Conservation (phyloP, 305 asterid species). For the Fraxinus nigra region DNA sequence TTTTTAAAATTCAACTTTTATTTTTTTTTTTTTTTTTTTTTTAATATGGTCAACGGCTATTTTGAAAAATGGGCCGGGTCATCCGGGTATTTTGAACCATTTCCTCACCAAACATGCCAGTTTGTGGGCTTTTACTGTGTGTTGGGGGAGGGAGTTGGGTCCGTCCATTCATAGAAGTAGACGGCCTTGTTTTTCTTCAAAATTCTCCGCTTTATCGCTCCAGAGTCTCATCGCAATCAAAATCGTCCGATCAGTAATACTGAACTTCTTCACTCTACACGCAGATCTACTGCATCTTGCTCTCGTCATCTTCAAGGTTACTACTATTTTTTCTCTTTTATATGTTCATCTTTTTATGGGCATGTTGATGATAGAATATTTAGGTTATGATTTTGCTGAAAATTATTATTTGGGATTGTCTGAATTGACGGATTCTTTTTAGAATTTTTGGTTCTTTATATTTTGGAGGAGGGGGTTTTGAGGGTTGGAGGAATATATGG, state of each 20-base stretch:
- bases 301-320: neutral
- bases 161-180: neutral
- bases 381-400: neutral
- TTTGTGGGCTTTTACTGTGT: neutral
- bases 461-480: neutral
- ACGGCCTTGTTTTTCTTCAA: neutral
- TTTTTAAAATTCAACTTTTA: no score
- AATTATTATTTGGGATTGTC: neutral
- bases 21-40: no score
- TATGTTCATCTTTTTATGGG: neutral
- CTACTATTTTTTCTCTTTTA: neutral
- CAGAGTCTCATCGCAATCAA: neutral
- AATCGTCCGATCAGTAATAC: neutral
- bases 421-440: neutral
- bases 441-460: neutral
- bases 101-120: neutral
- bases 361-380: neutral
- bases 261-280: neutral
- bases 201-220: neutral
- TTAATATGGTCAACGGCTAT: no score
- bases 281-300: neutral
- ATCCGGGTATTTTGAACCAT: no score
- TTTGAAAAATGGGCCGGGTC: no score
- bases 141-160: neutral
- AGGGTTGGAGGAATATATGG: neutral